A percentile compares a stretch with the other conserved stretches of the same genome.
These are phyloP conservation scores for Colletotrichum incanum DNA, from an alignment of 2,329 filamentous ascomycete genomes.

Conservation along the genomic window DNA sequence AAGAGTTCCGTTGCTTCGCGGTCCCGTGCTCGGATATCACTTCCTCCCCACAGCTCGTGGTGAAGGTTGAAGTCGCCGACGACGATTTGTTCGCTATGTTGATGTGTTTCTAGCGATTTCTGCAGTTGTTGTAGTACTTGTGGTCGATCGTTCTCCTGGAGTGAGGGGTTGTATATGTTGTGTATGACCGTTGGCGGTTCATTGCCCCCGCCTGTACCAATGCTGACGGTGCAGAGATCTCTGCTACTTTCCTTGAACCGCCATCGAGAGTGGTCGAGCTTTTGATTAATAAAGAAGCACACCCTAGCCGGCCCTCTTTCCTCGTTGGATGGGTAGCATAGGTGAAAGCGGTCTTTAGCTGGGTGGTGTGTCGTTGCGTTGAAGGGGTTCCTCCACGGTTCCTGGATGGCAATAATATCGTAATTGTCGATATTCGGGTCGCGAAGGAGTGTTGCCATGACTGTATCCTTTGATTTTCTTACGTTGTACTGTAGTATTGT, in stretches of 20 bases:
- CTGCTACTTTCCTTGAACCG: constrained; percentile 11
- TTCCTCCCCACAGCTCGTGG: constrained; percentile 12
- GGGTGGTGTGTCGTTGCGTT: no score
- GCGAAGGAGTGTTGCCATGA: no score
- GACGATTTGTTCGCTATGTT: neutral
- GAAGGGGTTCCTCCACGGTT: no score
- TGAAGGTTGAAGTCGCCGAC: constrained; percentile 20
- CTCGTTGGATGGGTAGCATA: no score
- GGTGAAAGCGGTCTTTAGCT: no score
- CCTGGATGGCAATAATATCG: no score
- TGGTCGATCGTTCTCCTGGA: neutral
- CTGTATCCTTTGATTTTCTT: no score
- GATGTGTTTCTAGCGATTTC: constrained; percentile 3
- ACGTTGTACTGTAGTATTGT: neutral
- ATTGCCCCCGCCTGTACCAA: neutral
- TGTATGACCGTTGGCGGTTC: neutral
- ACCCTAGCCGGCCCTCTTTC: no score
- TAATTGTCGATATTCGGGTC: no score
- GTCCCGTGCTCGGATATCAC: constrained; percentile 1
- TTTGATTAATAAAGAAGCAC: constrained; percentile 22
- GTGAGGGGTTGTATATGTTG: constrained; percentile 3
- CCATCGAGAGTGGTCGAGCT: constrained; percentile 19
- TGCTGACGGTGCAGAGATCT: constrained; percentile 19
- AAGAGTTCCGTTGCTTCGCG: constrained; percentile 3
- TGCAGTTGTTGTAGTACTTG: neutral